Percentiles rank a stretch among this genome's conserved stretches.
Conservation (phyloP, 192 early-diverging fungal species). For the Linnemannia zychae region DNA sequence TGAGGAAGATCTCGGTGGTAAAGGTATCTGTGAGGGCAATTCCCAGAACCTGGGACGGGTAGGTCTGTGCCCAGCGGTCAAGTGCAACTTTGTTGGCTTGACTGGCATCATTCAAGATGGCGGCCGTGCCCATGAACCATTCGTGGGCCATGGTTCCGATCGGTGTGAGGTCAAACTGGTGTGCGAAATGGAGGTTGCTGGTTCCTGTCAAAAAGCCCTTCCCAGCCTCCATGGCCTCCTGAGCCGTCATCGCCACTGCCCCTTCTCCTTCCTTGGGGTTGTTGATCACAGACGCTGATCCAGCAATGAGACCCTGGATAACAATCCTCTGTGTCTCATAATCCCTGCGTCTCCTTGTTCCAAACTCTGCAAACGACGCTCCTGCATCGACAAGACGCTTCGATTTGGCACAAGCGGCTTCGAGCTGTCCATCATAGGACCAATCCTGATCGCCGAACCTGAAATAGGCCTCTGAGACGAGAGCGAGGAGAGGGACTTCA, state of each 20-base stretch:
- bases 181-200: conserved; percentile 80
- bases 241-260: conserved; percentile 11
- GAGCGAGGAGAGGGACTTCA: conserved; percentile 78
- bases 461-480: conserved; percentile 81
- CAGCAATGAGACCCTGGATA: conserved; percentile 59
- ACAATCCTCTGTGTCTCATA: conserved; percentile 77
- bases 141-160: conserved; percentile 77
- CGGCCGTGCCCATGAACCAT: conserved; percentile 83
- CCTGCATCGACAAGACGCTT: conserved; percentile 63
- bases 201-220: conserved; percentile 72
- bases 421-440: conserved; percentile 71
- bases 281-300: conserved; percentile 10
- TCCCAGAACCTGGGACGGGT: conserved; percentile 63
- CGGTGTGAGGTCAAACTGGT: conserved; percentile 57
- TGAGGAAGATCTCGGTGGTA: conserved; percentile 72
- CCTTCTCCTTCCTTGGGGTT: neutral
- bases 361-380: conserved; percentile 85
- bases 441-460: conserved; percentile 77
- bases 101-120: conserved; percentile 67
- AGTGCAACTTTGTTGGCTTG: conserved; percentile 73
- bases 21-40: conserved; percentile 86
- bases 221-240: conserved; percentile 13
- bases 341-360: conserved; percentile 77
- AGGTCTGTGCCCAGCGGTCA: conserved; percentile 70
- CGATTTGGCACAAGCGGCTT: conserved; percentile 65